Base-by-base conservation (phyloP, 257 asterid species). In the Ehretia macrophylla region DNA sequence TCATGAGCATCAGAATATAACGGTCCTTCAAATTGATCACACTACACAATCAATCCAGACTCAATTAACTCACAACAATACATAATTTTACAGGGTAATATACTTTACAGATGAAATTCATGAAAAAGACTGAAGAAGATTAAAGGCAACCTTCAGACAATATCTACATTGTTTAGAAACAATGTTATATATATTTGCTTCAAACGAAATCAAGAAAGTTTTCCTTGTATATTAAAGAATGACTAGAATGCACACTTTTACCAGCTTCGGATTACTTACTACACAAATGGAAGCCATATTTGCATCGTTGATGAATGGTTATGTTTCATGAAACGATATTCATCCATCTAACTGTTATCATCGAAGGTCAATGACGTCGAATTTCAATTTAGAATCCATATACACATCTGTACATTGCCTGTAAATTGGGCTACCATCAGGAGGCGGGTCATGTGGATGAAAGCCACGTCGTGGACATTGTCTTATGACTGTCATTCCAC, bases 401-500 rank as follows among this genome's bases (percentile, higher is more conserved):
- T 88, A 92, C 56, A 92, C 90, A 82, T 92, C 98, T 64, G 97
- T 82, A 75, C 95, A 88, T n/a, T 82, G 90, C 63, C 75, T 77
- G 84, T 92, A 88, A 78, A 92, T 92, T 39, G 98, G 93, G 73
- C 82, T 78, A 68, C 95, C 98, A 69, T 92, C 95, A 0, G 78
- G 69, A 39, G 98, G 88, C 61, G 97, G 95, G 8, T 91, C 97
- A 50, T 88, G 98, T 19, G 93, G 70, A 77, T 91, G 98, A 69
- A 91, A 91, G 63, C 98, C 97, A 5, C 98, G 95, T 71, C 75
- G 79, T 13, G 97, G 97, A 72, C 98, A 91, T 17, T 85, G 95
- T 72, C 97, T 85, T 60, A 91, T 84, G 18, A 84, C 93, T 0
- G 88, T 77, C 97, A 91, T 85, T 55, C 98, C 98, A 63, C 98